Evolutionary conservation across 768 basidiomycete genomes (phyloP).

Genomic region (Gloeostereum incarnatum): DNA sequence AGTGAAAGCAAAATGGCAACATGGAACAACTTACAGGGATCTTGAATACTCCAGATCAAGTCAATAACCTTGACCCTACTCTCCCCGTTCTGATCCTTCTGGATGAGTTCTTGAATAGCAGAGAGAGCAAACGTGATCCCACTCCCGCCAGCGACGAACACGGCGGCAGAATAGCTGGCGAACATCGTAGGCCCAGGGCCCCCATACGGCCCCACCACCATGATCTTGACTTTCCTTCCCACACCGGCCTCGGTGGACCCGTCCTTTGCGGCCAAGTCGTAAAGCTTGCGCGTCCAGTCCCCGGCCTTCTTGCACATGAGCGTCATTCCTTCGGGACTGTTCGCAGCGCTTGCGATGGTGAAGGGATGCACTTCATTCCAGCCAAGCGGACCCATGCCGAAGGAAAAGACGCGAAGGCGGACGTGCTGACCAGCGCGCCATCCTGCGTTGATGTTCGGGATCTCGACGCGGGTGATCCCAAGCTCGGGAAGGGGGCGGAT

Average conservation of each 20-base stretch:
- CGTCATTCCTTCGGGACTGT: conserved; percentile 33
- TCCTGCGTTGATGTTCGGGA: conserved; percentile 34
- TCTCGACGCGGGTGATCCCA: conserved; percentile 34
- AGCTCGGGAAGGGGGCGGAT: conserved; percentile 37
- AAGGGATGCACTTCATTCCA: conserved; percentile 49
- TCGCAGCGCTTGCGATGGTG: conserved; percentile 46
- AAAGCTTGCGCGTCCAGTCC: conserved; percentile 36
- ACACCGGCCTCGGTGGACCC: conserved; percentile 6
- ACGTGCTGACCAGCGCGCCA: conserved; percentile 62
- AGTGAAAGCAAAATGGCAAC: background rate
- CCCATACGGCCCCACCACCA: conserved; percentile 42
- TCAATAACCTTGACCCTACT: conserved; percentile 34
- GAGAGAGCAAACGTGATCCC: conserved; percentile 49
- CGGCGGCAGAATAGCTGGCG: conserved; percentile 37
- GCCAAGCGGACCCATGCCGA: conserved; percentile 25
- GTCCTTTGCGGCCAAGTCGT: conserved; percentile 21
- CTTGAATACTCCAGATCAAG: conserved; percentile 39
- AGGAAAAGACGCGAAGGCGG: conserved; percentile 37
- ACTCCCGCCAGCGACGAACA: conserved; percentile 48
- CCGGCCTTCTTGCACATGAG: conserved; percentile 41
- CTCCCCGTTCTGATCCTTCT: conserved; percentile 19
- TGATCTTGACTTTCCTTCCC: conserved; percentile 18
- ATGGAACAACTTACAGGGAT: conserved; percentile 21
- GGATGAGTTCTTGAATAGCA: conserved; percentile 38
- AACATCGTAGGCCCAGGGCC: conserved; percentile 34